A percentile compares a stretch with the other conserved stretches of the same genome.
Evolutionary conservation across 169 alveolate species (phyloP).

Genomic region (Cryptosporidium felis): DNA sequence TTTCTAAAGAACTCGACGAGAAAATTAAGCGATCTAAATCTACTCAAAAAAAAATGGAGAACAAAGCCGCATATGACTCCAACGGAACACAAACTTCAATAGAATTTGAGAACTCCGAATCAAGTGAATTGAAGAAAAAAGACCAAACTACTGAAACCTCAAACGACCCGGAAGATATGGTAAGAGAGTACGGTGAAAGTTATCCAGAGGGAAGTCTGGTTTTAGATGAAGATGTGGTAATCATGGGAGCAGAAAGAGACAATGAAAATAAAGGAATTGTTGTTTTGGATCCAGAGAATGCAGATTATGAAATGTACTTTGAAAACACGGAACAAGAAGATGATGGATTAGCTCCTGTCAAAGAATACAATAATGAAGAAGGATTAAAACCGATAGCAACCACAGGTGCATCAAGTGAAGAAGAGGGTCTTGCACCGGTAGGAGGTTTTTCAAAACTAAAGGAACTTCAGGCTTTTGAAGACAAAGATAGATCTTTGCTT

Average conservation of each 20-base stretch:
- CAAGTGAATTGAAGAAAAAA: not conserved
- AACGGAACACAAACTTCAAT: not conserved
- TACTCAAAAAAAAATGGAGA: not conserved
- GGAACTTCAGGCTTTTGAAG: slow-evolving; percentile 18
- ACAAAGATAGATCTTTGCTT: slow-evolving; percentile 20
- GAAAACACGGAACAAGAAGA: not conserved
- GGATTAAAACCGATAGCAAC: slow-evolving; percentile 22
- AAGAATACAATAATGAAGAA: slow-evolving; percentile 6
- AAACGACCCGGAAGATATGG: not conserved
- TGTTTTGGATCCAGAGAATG: slow-evolving; percentile 60
- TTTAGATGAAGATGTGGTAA: slow-evolving; percentile 38
- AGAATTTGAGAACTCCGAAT: not conserved
- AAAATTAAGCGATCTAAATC: not conserved
- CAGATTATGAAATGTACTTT: not conserved
- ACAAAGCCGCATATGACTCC: not conserved
- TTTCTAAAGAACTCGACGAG: slow-evolving; percentile 15
- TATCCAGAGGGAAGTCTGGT: slow-evolving; percentile 18
- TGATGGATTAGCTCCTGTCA: slow-evolving; percentile 17
- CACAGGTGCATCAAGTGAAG: not conserved
- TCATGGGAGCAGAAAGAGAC: slow-evolving; percentile 24
- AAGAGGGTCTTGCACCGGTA: slow-evolving; percentile 42
- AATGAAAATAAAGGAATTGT: slow-evolving; percentile 8
- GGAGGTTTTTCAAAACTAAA: slow-evolving; percentile 7
- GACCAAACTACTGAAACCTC: not conserved
- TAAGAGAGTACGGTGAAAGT: not conserved